Evolutionary conservation across 2,329 filamentous ascomycete genomes (phyloP), one percentile per base, ranked within the genome.

Genomic region (Exserohilum turcica): DNA sequence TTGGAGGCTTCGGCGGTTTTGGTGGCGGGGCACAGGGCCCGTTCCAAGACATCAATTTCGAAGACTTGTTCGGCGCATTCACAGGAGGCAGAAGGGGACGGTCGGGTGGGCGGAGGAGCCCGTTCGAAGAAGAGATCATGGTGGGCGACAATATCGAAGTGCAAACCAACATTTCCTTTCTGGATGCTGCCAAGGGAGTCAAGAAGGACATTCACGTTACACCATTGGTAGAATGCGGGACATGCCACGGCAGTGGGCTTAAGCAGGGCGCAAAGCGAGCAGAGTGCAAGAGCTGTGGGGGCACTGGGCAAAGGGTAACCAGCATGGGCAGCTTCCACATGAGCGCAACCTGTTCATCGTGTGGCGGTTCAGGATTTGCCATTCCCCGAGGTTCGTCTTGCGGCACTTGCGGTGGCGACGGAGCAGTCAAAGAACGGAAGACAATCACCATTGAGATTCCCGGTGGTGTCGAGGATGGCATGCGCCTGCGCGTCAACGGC

Each of bases 131-230:
- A 72, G 82, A 88, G 64, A 85, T 95, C 16, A 73, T 96, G 63
- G 88, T 96, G n/a, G 94, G 94, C 56, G 92, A 97, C 60, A 92
- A 96, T 73, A 96, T 99, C 67, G 93, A 97, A 74, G 89, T 97
- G 19, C 91, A 96, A 76, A 87, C 91, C 43, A 94, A 85, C 72
- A 93, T 99, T 64, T 92, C 89, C 0, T 99, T 99, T 75, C 90
- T 94, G 86, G 94, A 99, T 71, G 91, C 94, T 6, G 94, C 94
- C 8, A 96, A 95, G 76, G 94, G 94, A 31, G 88, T 89, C 6
- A 87, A 81, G 68, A 95, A 96, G 77, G 89, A 92, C n/a, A 90
- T 99, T 53, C 85, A 82, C 61, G 90, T 97, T 63, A 91, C 88
- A 7, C 93, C 94, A 1, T 78, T 95, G 64, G 86, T 88, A 16